Evolutionary conservation across 768 basidiomycete species (phyloP).

Genomic region (Xerocomus brunneocitrinus): DNA sequence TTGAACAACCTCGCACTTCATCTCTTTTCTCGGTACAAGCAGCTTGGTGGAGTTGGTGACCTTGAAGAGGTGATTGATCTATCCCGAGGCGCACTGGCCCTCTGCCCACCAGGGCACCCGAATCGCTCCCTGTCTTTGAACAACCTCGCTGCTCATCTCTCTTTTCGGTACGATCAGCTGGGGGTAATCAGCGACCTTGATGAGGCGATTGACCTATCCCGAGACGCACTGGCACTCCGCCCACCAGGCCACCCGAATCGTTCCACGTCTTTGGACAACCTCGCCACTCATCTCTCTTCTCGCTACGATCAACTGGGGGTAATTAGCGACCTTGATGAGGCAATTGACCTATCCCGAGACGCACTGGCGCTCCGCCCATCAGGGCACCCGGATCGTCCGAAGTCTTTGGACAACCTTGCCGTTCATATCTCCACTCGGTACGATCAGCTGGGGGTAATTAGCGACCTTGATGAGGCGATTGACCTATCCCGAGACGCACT

Average conservation of each 20-base stretch:
- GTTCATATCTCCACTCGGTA: background rate
- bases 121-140: background rate
- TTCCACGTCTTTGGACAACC: background rate
- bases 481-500: background rate
- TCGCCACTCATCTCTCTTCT: background rate
- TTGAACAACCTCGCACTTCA: background rate
- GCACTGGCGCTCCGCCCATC: background rate
- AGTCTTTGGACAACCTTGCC: background rate
- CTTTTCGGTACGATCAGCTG: background rate
- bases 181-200: background rate
- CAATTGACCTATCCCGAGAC: background rate
- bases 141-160: background rate
- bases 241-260: background rate
- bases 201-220: too few relatives aligned
- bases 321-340: background rate
- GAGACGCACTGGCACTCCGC: background rate
- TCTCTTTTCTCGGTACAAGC: background rate
- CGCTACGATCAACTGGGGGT: background rate
- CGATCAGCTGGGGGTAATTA: background rate
- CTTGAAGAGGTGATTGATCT: background rate
- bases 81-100: background rate
- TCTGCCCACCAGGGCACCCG: background rate
- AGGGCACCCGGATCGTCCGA: background rate
- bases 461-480: background rate
- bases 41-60: background rate